Conservation (phyloP, 352 stramenopile genomes). For the Labyrinthula sp. region DNA sequence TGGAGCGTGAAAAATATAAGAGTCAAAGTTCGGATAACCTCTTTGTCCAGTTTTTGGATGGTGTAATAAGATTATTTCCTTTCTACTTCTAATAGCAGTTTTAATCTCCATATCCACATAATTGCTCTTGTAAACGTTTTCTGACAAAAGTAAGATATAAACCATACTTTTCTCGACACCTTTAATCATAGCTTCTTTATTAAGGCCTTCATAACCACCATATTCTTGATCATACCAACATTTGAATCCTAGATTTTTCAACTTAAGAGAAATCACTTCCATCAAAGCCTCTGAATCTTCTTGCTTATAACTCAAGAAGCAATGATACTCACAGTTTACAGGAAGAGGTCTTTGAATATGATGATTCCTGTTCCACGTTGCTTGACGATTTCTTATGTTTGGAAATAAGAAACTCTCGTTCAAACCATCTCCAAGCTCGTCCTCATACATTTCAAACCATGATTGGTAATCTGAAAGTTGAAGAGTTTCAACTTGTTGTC, state of each 20-base stretch:
- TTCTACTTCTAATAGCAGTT: slow-evolving; percentile 2
- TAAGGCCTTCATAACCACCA: no score
- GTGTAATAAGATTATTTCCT: slow-evolving; percentile 20
- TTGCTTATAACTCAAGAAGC: slow-evolving; percentile 25
- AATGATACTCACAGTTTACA: neutral
- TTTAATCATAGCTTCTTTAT: slow-evolving; percentile 13
- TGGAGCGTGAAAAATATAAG: no score
- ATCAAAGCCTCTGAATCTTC: neutral
- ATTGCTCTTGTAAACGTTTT: slow-evolving; percentile 6
- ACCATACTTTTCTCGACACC: slow-evolving; percentile 1
- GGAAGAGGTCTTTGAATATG: no score
- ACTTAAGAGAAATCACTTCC: slow-evolving; percentile 3
- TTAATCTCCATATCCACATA: slow-evolving; percentile 25
- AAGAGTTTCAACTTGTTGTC: no score
- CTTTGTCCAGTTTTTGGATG: slow-evolving; percentile 1
- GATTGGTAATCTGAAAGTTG: no score
- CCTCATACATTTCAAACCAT: no score
- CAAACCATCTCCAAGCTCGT: no score
- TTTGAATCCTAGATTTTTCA: slow-evolving; percentile 1
- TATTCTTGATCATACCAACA: slow-evolving; percentile 26
- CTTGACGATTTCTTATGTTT: no score
- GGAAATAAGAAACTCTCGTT: no score
- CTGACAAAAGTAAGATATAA: slow-evolving; percentile 20
- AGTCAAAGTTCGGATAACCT: slow-evolving; percentile 15
- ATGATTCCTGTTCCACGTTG: no score